Conservation (phyloP, 2,329 filamentous ascomycete species). For the Fusarium sp. region DNA sequence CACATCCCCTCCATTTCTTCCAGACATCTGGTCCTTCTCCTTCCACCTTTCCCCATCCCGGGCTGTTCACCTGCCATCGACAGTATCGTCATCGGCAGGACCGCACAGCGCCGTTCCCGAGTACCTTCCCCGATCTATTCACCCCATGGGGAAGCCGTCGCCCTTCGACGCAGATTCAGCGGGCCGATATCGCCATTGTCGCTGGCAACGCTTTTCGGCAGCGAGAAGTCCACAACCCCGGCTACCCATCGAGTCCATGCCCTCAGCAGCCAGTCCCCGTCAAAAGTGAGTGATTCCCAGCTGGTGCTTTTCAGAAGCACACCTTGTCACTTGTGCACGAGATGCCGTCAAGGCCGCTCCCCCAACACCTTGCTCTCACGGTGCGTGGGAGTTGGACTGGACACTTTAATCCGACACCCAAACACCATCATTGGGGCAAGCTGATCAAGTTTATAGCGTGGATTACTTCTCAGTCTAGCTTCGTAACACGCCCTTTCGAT, state of each 20-base stretch:
- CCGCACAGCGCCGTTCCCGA: not conserved
- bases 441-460: not conserved
- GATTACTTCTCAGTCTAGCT: not conserved
- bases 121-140: not conserved
- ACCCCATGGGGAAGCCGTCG: not conserved
- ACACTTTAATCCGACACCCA: not conserved
- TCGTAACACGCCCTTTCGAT: not conserved
- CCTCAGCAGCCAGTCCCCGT: not conserved
- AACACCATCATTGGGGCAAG: not conserved
- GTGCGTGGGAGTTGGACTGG: not conserved
- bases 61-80: not conserved
- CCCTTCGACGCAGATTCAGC: not conserved
- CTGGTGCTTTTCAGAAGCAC: not conserved
- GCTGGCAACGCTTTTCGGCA: not conserved
- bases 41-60: not conserved
- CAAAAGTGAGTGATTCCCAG: not conserved
- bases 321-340: not conserved
- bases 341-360: not conserved
- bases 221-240: not conserved
- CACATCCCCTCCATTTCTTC: slow-evolving; percentile 2
- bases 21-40: slow-evolving; percentile 6
- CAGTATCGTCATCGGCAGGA: not conserved
- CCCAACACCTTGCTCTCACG: not conserved
- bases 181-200: not conserved
- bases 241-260: not conserved